Evolutionary conservation across 805 yeast species (phyloP), one percentile per base, ranked within the genome.

Genomic region (Candida loeiensis): DNA sequence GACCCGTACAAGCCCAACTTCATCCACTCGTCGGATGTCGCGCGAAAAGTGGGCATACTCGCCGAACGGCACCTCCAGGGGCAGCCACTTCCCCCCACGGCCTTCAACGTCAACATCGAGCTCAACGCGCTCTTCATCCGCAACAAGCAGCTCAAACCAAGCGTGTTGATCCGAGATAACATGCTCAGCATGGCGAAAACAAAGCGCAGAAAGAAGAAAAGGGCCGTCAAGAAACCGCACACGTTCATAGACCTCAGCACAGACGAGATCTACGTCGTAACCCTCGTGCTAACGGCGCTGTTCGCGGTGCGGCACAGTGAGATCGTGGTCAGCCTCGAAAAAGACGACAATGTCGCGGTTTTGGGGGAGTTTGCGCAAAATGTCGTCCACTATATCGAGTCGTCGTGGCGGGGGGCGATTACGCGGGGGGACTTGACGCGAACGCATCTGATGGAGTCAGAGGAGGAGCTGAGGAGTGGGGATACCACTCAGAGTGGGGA

Each of bases 1-100:
- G 73, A 68, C 47, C 51, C 58, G 4, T 51, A 56, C 32, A 58
- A 58, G 43, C 74, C 73, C 24, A 66, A 64, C 45, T 58, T 66
- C 38, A 48, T 68, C 15, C 64, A 63, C 43, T 56, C 65, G 3
- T 64, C 71, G 5, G 63, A 68, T 41, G 61, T 68, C 9, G 57
- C 59, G 1, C 51, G 49, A 19, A 54, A 56, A 36, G 54, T 60
- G 17, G 36, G 36, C 13, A 29, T 18, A 11, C 38, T 36, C 13
- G 30, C 25, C 18, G 36, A 37, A 8, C 19, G 6, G 19, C 11
- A 30, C 12, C 31, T 37, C 30, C 36, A 34, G n/a, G 40, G 34
- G 11, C 13, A 30, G 13, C 13, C 6, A 13, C 33, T 16, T 4
- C 13, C 13, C n/a, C 4, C 7, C 6, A 26, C 28, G 2, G 16